Percentiles rank a stretch among this genome's conserved stretches.
Evolutionary conservation across 257 asterid species (phyloP).

Genomic region (Scutellaria galericulata): DNA sequence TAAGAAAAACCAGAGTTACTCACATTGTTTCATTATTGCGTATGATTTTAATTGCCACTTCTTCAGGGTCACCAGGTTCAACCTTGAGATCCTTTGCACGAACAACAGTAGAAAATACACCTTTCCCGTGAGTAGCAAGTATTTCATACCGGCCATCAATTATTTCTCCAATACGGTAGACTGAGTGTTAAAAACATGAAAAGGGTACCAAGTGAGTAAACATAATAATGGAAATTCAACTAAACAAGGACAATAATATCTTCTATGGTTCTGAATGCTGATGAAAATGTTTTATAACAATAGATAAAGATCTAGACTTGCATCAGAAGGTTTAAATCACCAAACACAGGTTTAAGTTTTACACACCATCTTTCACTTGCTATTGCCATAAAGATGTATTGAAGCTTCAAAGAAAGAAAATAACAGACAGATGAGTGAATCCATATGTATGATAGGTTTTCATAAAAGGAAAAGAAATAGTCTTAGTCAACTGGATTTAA

Average conservation of each 20-base stretch:
- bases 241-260: too few relatives aligned
- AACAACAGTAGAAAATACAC: slow-evolving; percentile 95
- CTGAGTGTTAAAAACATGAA: slow-evolving; percentile 44
- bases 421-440: not conserved
- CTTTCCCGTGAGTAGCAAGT: slow-evolving; percentile 97
- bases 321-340: not conserved
- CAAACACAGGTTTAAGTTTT: too few relatives aligned
- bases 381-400: not conserved
- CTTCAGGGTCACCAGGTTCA: slow-evolving; percentile 72
- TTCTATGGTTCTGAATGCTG: too few relatives aligned
- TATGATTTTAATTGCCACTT: slow-evolving; percentile 92
- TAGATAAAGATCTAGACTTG: not conserved
- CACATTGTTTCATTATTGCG: slow-evolving; percentile 96
- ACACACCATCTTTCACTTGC: not conserved
- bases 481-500: not conserved
- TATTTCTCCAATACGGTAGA: slow-evolving; percentile 91
- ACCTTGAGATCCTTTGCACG: slow-evolving; percentile 98
- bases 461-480: not conserved
- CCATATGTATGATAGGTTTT: slow-evolving; percentile 14
- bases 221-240: too few relatives aligned
- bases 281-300: not conserved
- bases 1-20: slow-evolving; percentile 35
- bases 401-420: not conserved
- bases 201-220: too few relatives aligned
- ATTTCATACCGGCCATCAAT: slow-evolving; percentile 93